Base-by-base conservation (phyloP, 2,329 filamentous ascomycete species). In the Rutstroemia sp. region DNA sequence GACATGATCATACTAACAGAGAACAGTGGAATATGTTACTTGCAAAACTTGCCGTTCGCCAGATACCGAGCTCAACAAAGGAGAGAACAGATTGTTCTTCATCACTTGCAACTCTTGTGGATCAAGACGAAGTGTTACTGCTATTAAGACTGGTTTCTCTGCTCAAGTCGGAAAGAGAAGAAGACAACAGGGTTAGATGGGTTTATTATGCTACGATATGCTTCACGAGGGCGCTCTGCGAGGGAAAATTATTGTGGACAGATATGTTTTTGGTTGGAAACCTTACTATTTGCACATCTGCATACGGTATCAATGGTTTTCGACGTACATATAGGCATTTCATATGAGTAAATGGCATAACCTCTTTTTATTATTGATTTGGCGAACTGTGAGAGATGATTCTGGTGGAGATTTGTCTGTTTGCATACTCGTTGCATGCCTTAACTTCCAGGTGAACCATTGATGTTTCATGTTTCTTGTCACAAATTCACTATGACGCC, bases 61-160 rank as follows among this genome's bases (percentile, higher is more conserved):
- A 69, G 90, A 96, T 70, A 96, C 92, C 54, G 91, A 96, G 72
- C 84, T 99, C 71, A 95, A 87, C 84, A 97, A 97, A 81, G 94
- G 92, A 75, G 94, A 99, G 77, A 99, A 97, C 81, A 88, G 94
- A 78, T 81, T 99, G 63, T 96, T 95, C 79, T 99, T 97, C 79
- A 91, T 99, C 71, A 96, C 92, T 59, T 96, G 92, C 84, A 96
- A 94, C 77, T 87, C 86, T 58, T 90, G 87, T 69, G 86, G 86
- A 62, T 88, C 84, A 52, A 81, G 92, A 75, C 87, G 92, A 72
- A 91, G 86, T 70, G 92, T 97, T 72, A 90, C 90, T 59, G 92
- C 94, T 65, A 99, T 99, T 87, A 99, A 99, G 86, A 96, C 91
- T 60, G 94, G 94, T 91, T 99, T 99, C 91, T 95, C 92, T 70